Percentiles rank a stretch among this genome's conserved stretches.
Conservation (phyloP, 208 protist genomes). For the Naegleria fowleri region DNA sequence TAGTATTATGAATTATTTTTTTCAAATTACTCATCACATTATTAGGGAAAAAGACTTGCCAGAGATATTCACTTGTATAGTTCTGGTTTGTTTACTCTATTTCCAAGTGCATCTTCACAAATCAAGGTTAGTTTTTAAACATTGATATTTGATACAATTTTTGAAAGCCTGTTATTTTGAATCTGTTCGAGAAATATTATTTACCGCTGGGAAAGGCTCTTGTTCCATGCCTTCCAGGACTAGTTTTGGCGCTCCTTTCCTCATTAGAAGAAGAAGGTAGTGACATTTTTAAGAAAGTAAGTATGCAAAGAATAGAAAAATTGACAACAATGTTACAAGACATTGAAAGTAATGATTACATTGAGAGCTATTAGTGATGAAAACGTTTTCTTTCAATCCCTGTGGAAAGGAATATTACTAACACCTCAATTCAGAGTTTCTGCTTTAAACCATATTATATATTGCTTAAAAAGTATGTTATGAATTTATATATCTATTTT, state of each 20-base stretch:
- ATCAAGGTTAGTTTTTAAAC: constrained; percentile 40
- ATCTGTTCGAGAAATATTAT: constrained; percentile 40
- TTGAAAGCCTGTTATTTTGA: constrained; percentile 38
- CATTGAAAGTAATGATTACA: background rate
- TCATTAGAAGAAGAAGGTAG: constrained; percentile 47
- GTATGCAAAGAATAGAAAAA: background rate
- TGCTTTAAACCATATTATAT: background rate
- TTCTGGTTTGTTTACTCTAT: constrained; percentile 51
- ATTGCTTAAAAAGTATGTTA: constrained; percentile 11
- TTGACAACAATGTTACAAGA: background rate
- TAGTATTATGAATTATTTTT: constrained; percentile 30
- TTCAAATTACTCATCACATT: background rate
- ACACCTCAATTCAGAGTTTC: background rate
- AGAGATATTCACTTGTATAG: constrained; percentile 50
- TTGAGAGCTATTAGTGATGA: background rate
- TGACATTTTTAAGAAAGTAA: constrained; percentile 40
- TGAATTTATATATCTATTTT: background rate
- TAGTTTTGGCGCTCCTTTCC: constrained; percentile 44
- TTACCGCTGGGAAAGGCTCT: constrained; percentile 39
- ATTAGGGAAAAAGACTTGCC: constrained; percentile 36
- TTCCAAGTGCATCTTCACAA: constrained; percentile 43
- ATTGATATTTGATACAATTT: background rate
- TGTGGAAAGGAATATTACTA: background rate
- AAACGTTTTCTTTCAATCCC: background rate
- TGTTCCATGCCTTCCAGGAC: constrained; percentile 39